These are phyloP conservation scores for Metschnikowia bowlesiae DNA, from an alignment of 805 yeast genomes.

Conservation along the genomic window DNA sequence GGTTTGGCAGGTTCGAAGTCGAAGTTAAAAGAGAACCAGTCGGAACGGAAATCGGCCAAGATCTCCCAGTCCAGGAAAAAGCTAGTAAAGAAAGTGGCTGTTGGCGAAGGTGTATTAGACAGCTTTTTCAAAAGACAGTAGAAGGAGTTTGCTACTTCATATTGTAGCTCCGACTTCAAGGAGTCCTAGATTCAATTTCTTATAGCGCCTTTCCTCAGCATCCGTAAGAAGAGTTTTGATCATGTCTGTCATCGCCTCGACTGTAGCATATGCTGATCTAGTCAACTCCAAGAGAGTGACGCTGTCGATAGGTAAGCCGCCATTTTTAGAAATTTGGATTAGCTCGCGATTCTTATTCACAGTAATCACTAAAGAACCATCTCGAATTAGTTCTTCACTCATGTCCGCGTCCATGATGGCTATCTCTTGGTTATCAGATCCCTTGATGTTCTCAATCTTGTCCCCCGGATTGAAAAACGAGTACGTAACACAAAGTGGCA, in stretches of 20 bases:
- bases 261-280: conserved; percentile 58
- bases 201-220: conserved; percentile 49
- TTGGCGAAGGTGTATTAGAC: conserved; percentile 67
- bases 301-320: conserved; percentile 83
- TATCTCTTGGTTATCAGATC: conserved; percentile 55
- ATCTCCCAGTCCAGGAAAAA: conserved; percentile 23
- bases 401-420: conserved; percentile 70
- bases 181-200: conserved; percentile 24
- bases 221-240: conserved; percentile 52
- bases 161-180: conserved; percentile 36
- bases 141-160: conserved; percentile 8
- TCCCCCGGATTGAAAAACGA: conserved; percentile 72
- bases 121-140: conserved; percentile 52
- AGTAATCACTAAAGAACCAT: conserved; percentile 80
- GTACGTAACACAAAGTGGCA: conserved; percentile 86
- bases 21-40: conserved; percentile 3
- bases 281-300: conserved; percentile 62
- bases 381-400: conserved; percentile 71
- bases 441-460: conserved; percentile 66
- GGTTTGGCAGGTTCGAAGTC: conserved; percentile 7
- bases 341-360: conserved; percentile 86
- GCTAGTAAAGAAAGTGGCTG: conserved; percentile 39
- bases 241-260: conserved; percentile 58
- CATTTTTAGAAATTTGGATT: conserved; percentile 86
- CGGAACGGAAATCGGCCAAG: conserved; percentile 19